A percentile compares a stretch with the other conserved stretches of the same genome.
phyloP scores from a whole-genome alignment of 768 basidiomycete species.

The Auricularia heimuer region DNA sequence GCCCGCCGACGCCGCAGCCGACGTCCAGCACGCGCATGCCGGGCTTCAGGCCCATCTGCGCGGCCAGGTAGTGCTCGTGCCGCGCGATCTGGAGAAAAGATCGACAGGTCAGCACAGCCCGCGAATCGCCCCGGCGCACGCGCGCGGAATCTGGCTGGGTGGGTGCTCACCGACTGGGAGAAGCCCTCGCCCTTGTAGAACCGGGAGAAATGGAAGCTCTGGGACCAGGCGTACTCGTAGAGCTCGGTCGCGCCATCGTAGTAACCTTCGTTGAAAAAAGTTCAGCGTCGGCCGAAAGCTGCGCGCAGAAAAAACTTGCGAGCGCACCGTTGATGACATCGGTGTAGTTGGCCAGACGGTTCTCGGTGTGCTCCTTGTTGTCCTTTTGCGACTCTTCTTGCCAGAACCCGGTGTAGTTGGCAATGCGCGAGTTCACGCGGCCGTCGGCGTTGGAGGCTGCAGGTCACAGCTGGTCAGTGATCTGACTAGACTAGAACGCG shows the following conservation, averaged over 20 bases:
- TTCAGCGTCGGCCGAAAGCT: background rate
- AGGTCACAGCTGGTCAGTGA: conserved; percentile 8
- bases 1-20: conserved; percentile 96
- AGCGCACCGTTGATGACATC: conserved; percentile 85
- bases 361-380: conserved; percentile 49
- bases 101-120: no score
- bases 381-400: conserved; percentile 71
- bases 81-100: conserved; percentile 51
- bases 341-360: conserved; percentile 72
- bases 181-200: conserved; percentile 78
- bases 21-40: conserved; percentile 97
- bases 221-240: conserved; percentile 90
- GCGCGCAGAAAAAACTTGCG: background rate
- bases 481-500: background rate
- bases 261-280: conserved; percentile 30
- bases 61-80: conserved; percentile 94
- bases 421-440: conserved; percentile 57
- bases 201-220: conserved; percentile 93
- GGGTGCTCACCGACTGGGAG: conserved; percentile 14
- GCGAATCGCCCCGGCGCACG: conserved; percentile 41
- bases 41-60: conserved; percentile 71
- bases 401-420: conserved; percentile 89
- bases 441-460: conserved; percentile 38
- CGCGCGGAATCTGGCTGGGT: background rate
- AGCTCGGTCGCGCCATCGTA: conserved; percentile 94